A percentile compares a stretch with the other conserved stretches of the same genome.
These are phyloP conservation scores for Raffaelea deltoideospora DNA, from an alignment of 2,329 filamentous ascomycete genomes.

Conservation along the genomic window DNA sequence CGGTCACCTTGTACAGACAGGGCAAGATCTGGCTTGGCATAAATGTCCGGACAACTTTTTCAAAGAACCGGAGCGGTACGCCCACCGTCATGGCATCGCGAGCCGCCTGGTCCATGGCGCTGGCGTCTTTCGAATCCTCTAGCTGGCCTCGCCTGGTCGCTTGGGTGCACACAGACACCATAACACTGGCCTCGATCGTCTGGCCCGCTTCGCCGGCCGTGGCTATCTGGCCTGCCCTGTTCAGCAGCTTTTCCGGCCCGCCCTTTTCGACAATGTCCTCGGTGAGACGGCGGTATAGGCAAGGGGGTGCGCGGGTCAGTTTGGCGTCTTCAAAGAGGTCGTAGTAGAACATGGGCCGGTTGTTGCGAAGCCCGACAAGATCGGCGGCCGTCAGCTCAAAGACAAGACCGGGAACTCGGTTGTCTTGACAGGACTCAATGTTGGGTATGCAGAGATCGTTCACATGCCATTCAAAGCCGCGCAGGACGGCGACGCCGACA, in stretches of 20 bases:
- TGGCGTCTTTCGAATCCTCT: not conserved
- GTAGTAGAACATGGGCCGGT: not conserved
- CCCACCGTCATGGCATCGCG: constrained; percentile 5
- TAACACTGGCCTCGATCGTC: not conserved
- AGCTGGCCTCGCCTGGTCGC: not conserved
- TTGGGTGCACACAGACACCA: not conserved
- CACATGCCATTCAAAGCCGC: too few species aligned
- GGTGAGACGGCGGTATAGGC: constrained; percentile 2
- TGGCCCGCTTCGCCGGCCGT: not conserved
- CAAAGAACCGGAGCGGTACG: not conserved
- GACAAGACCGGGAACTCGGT: constrained; percentile 1
- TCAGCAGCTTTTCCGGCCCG: constrained; percentile 2
- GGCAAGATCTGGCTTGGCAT: constrained; percentile 2
- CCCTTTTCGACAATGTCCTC: constrained; percentile 2
- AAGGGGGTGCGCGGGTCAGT: constrained; percentile 2
- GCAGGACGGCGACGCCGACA: too few species aligned
- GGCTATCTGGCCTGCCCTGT: too few species aligned
- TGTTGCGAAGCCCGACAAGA: not conserved
- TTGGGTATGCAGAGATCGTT: too few species aligned
- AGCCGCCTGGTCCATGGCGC: constrained; percentile 1
- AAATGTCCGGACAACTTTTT: constrained; percentile 1
- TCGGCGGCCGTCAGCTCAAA: constrained; percentile 1
- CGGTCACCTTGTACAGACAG: not conserved
- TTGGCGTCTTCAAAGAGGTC: not conserved
- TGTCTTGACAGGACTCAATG: too few species aligned